Evolutionary conservation across 495 filamentous ascomycete genomes (phyloP).

Genomic region (Peziza echinospora): DNA sequence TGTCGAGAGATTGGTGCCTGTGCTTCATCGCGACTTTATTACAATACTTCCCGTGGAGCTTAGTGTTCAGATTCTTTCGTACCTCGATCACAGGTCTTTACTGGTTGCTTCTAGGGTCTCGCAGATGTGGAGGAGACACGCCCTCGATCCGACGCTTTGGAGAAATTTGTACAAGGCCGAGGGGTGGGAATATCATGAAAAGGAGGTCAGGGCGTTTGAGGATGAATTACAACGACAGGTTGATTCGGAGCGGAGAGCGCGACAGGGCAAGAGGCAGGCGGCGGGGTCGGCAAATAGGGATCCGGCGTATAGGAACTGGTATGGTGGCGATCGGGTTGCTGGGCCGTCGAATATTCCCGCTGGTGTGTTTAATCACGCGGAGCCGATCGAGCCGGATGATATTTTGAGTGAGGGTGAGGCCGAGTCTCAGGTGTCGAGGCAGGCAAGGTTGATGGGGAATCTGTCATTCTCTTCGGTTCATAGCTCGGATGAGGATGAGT

Average conservation of each 20-base stretch:
- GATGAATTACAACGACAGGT: conserved; percentile 29
- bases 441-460: background rate
- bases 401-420: background rate
- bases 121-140: conserved; percentile 56
- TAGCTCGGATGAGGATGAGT: conserved; percentile 12
- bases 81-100: conserved; percentile 54
- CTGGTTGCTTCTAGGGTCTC: conserved; percentile 58
- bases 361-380: too few relatives aligned
- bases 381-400: background rate
- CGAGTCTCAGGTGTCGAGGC: background rate
- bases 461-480: background rate
- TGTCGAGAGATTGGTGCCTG: conserved; percentile 17
- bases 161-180: conserved; percentile 54
- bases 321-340: conserved; percentile 17
- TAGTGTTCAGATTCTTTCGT: conserved; percentile 68
- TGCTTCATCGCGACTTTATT: conserved; percentile 61
- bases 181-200: conserved; percentile 56
- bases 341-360: too few relatives aligned
- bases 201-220: conserved; percentile 48
- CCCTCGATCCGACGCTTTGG: conserved; percentile 76
- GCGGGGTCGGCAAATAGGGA: conserved; percentile 21
- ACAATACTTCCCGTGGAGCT: conserved; percentile 69
- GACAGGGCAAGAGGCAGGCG: conserved; percentile 10
- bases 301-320: conserved; percentile 21
- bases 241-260: background rate